Conservation (phyloP, 768 basidiomycete species). For the Cubamyces lactineus region DNA sequence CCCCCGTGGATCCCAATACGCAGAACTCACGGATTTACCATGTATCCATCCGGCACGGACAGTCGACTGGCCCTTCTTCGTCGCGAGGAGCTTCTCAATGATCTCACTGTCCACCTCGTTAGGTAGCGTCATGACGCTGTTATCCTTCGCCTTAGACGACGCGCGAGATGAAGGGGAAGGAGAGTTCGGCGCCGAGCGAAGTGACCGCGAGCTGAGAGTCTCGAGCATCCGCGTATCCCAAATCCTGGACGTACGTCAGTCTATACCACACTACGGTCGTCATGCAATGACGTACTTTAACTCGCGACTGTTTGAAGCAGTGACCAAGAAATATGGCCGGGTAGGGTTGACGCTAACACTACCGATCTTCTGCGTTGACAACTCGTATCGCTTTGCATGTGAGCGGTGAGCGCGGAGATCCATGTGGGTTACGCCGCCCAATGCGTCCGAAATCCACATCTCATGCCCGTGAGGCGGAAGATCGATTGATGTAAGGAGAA, state of each 20-base stretch:
- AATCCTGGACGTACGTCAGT: slow-evolving; percentile 48
- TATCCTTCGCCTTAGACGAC: slow-evolving; percentile 13
- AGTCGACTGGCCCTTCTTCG: slow-evolving; percentile 54
- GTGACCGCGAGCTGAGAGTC: slow-evolving; percentile 30
- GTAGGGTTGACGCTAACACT: slow-evolving; percentile 79
- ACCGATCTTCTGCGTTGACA: slow-evolving; percentile 78
- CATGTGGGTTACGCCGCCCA: slow-evolving; percentile 73
- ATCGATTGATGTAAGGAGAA: slow-evolving; percentile 73
- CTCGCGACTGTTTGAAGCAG: slow-evolving; percentile 73
- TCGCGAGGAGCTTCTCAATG: slow-evolving; percentile 52
- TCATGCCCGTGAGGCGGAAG: slow-evolving; percentile 68
- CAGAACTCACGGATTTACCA: slow-evolving; percentile 78
- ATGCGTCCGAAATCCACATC: slow-evolving; percentile 81
- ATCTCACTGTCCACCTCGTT: slow-evolving; percentile 44
- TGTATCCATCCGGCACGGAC: slow-evolving; percentile 71
- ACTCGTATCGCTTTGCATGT: slow-evolving; percentile 59
- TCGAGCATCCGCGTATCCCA: slow-evolving; percentile 79
- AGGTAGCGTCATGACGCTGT: slow-evolving; percentile 12
- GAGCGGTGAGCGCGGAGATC: slow-evolving; percentile 68
- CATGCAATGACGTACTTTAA: slow-evolving; percentile 57
- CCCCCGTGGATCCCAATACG: slow-evolving; percentile 85
- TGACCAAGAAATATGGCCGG: slow-evolving; percentile 64
- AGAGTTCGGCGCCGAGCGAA: slow-evolving; percentile 14
- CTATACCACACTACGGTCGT: not conserved
- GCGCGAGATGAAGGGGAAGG: not conserved